phyloP scores from a whole-genome alignment of 306 rosid species.

The Malus orientalis region DNA sequence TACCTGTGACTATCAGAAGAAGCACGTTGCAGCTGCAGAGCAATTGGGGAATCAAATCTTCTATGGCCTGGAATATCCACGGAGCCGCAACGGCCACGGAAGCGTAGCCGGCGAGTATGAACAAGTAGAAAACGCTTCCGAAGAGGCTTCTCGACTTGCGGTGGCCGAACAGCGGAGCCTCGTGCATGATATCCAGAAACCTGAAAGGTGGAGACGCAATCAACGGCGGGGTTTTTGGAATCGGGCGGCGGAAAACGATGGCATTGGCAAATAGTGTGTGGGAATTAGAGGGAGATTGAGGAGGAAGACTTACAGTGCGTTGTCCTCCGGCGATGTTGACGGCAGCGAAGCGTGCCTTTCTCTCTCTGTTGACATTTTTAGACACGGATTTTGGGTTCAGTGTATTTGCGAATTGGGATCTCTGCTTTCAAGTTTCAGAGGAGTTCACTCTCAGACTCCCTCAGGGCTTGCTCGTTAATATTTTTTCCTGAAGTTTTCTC shows the following conservation, averaged over 20 bases:
- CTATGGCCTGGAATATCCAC: conserved; percentile 61
- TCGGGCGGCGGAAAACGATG: neutral
- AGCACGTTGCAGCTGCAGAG: conserved; percentile 84
- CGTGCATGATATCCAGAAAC: conserved; percentile 89
- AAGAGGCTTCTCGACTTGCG: conserved; percentile 72
- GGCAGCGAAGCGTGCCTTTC: conserved; percentile 15
- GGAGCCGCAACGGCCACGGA: conserved; percentile 59
- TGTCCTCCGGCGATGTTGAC: conserved; percentile 24
- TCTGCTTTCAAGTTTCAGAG: neutral
- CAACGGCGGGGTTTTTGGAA: neutral
- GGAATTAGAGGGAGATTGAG: neutral
- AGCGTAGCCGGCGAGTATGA: conserved; percentile 56
- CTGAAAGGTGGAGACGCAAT: conserved; percentile 20
- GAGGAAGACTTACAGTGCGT: conserved; percentile 21
- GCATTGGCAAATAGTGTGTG: neutral
- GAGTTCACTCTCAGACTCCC: neutral
- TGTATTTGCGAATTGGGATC: neutral
- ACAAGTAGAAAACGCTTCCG: conserved; percentile 77
- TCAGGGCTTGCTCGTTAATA: neutral
- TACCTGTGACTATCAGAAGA: conserved; percentile 79
- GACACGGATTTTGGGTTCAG: neutral
- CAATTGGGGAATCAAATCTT: conserved; percentile 38
- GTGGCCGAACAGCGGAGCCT: conserved; percentile 88
- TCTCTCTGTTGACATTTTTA: conserved; percentile 25
- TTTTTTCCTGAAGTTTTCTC: neutral